phyloP scores from a whole-genome alignment of 108 stramenopile genomes.

The Cyclotella choctawhatcheeana region DNA sequence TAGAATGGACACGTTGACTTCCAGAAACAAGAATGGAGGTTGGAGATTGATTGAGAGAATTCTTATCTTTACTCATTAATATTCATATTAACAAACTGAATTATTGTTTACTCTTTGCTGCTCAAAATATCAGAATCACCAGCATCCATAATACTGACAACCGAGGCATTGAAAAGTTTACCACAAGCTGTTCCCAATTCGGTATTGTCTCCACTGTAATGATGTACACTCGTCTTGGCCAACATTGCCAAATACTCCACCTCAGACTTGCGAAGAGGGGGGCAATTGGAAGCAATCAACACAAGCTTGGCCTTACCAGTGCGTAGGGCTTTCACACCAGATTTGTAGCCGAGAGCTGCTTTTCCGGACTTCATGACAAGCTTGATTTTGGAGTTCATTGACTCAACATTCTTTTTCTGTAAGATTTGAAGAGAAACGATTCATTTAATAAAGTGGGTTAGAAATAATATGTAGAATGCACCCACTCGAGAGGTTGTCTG shows the following conservation, averaged over 20 bases:
- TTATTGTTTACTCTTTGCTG: constrained; percentile 59
- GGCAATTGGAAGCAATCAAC: constrained; percentile 97
- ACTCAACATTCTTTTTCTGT: constrained; percentile 91
- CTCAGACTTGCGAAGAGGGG: constrained; percentile 97
- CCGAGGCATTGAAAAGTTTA: constrained; percentile 96
- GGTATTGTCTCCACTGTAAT: constrained; percentile 96
- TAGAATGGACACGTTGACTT: neutral
- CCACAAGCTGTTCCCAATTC: constrained; percentile 98
- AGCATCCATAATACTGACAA: constrained; percentile 87
- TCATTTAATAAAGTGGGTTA: constrained; percentile 5
- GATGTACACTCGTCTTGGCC: constrained; percentile 95
- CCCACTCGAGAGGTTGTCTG: neutral
- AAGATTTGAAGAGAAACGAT: constrained; percentile 14
- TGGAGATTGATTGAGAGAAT: too few relatives aligned
- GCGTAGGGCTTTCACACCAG: constrained; percentile 93
- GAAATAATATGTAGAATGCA: neutral
- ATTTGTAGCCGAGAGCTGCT: constrained; percentile 97
- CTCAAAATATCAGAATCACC: constrained; percentile 95
- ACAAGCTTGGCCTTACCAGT: constrained; percentile 95
- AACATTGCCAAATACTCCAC: constrained; percentile 99
- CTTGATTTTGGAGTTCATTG: constrained; percentile 98
- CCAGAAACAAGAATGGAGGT: too few relatives aligned
- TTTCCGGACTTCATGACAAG: constrained; percentile 99
- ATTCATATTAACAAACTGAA: neutral
- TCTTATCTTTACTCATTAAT: neutral